Evolutionary conservation across 805 yeast genomes (phyloP), one percentile per base, ranked within the genome.

Genomic region (Kluyveromyces dobzhanskii): DNA sequence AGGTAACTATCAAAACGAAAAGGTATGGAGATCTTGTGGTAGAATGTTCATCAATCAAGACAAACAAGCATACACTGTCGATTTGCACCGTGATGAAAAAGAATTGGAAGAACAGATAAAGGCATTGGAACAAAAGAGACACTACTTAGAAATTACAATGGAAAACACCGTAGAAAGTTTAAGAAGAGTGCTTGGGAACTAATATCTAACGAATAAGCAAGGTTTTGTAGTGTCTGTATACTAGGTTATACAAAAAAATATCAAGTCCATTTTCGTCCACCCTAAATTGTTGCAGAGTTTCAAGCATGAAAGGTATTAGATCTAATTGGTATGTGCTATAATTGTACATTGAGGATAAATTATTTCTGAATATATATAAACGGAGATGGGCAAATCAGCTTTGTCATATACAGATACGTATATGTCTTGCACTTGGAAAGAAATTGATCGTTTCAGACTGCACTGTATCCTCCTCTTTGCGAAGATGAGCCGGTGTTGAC

Each of bases 391-490:
- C n/a, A n/a, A n/a, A n/a, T n/a, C n/a, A n/a, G n/a, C n/a, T n/a
- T n/a, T n/a, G n/a, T n/a, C n/a, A n/a, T n/a, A n/a, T n/a, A n/a
- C n/a, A n/a, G 24, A 9, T 21, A 6, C 9, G 6, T 21, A 21
- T 21, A 6, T 9, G 9, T 21, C 24, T 6, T 9, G 9, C 24
- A 9, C 9, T 9, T 6, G 9, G 24, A n/a, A 27, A n/a, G 16
- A 14, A 7, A n/a, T 27, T 5, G 12, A 14, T 30, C 7, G 5
- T 4, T 10, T 64, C 67, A 88, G 9, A 92, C 94, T 26, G 97
- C 97, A 55, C 94, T 80, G 59, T 92, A 90, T 14, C 95, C 97
- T 19, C 94, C 94, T 57, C 95, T 73, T 50, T 50, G 51, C 12
- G 53, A 26, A 13, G 69, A 67, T 33, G 73, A 64, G 18, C 56